These are phyloP conservation scores for Postia placenta DNA, from an alignment of 768 basidiomycete species.

Conservation along the genomic window DNA sequence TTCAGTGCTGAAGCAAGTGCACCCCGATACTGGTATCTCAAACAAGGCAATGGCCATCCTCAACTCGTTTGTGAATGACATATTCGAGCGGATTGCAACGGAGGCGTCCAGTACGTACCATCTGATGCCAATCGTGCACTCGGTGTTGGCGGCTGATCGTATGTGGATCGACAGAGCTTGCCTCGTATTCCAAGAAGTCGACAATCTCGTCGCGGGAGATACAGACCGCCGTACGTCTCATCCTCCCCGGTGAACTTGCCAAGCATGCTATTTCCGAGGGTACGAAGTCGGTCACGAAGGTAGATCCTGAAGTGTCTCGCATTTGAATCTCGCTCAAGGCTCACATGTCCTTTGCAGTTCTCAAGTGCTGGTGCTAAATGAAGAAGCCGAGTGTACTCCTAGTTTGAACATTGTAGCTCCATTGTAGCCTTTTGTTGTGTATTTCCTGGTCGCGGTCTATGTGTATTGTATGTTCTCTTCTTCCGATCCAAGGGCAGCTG, in stretches of 20 bases:
- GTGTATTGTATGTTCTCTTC: conserved; percentile 3
- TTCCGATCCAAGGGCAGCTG: neutral
- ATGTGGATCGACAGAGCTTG: conserved; percentile 62
- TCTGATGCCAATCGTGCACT: neutral
- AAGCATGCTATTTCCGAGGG: conserved; percentile 95
- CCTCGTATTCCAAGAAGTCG: conserved; percentile 96
- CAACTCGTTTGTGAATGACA: conserved; percentile 95
- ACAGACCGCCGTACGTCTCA: conserved; percentile 93
- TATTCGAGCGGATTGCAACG: conserved; percentile 88
- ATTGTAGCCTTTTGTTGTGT: neutral
- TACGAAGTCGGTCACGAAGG: conserved; percentile 88
- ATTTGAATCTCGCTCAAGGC: neutral
- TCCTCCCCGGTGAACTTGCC: conserved; percentile 93
- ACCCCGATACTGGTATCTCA: conserved; percentile 98
- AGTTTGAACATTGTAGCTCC: neutral
- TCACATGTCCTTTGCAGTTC: conserved; percentile 36
- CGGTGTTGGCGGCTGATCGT: neutral
- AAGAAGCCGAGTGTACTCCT: neutral
- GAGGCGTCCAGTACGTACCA: conserved; percentile 81
- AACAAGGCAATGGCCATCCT: conserved; percentile 98
- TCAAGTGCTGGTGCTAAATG: conserved; percentile 71
- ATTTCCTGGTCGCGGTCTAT: neutral
- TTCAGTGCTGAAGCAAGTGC: conserved; percentile 93
- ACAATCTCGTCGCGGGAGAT: conserved; percentile 99
- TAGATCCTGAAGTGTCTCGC: conserved; percentile 25